Percentiles rank a stretch among this genome's conserved stretches.
Evolutionary conservation across 78 protist genomes (phyloP).

Genomic region (Dictyostelium capitatum): DNA sequence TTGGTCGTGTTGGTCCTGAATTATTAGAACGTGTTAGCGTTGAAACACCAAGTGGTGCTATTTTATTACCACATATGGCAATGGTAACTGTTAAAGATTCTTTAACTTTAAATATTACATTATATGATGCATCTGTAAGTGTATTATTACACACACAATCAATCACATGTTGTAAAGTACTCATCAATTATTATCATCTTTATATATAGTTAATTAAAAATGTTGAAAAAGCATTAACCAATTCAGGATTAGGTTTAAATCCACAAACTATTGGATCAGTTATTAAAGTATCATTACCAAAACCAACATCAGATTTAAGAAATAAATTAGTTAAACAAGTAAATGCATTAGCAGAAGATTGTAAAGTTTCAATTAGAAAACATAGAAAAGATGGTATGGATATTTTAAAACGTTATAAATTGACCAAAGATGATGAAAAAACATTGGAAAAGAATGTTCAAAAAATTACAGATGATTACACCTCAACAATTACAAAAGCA

Average conservation of each 20-base stretch:
- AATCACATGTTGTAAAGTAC: not conserved
- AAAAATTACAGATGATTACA: conserved; percentile 52
- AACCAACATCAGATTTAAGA: conserved; percentile 71
- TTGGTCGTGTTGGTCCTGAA: conserved; percentile 68
- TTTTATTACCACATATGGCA: conserved; percentile 33
- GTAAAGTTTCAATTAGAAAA: conserved; percentile 49
- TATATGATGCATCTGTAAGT: conserved; percentile 51
- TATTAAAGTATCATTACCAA: conserved; percentile 43
- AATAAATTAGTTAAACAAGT: conserved; percentile 32
- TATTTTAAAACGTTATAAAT: conserved; percentile 14
- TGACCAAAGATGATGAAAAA: conserved; percentile 56
- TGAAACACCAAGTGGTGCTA: conserved; percentile 55
- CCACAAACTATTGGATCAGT: conserved; percentile 20
- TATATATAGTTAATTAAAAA: conserved; percentile 5
- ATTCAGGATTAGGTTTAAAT: conserved; percentile 19
- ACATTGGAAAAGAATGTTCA: conserved; percentile 41
- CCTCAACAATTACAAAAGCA: conserved; percentile 7
- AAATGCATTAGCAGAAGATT: not conserved
- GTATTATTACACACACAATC: too few relatives aligned
- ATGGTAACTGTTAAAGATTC: conserved; percentile 67
- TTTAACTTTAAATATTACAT: conserved; percentile 43
- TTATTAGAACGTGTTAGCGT: conserved; percentile 37
- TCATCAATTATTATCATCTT: not conserved
- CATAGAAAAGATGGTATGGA: conserved; percentile 67
- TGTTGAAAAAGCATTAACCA: conserved; percentile 46